phyloP scores from a whole-genome alignment of 441 rosid genomes.

The Viola pubescens region DNA sequence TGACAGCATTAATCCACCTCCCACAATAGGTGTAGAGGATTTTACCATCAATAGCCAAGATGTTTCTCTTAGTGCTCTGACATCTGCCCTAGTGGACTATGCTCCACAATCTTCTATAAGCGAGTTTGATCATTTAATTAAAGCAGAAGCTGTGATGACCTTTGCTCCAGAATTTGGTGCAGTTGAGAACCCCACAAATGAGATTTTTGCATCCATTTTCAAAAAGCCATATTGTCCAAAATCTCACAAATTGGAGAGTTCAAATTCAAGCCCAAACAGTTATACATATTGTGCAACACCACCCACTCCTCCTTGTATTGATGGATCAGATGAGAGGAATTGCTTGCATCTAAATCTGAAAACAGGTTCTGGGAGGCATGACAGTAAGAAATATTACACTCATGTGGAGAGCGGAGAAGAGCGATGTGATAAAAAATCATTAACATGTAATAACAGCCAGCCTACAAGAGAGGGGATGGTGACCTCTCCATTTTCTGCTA shows the following conservation, averaged over 20 bases:
- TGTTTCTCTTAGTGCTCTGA: conserved; percentile 35
- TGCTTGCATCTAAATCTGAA: conserved; percentile 39
- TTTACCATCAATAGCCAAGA: conserved; percentile 68
- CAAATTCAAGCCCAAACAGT: conserved; percentile 63
- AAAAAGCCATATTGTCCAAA: conserved; percentile 86
- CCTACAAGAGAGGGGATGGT: conserved; percentile 41
- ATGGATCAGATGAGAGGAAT: conserved; percentile 62
- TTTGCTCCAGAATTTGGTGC: conserved; percentile 99
- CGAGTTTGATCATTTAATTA: conserved; percentile 91
- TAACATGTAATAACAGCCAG: conserved; percentile 33
- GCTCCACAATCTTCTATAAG: conserved; percentile 42
- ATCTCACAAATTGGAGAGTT: conserved; percentile 59
- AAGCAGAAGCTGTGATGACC: conserved; percentile 96
- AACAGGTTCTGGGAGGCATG: conserved; percentile 39
- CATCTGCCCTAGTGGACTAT: conserved; percentile 44
- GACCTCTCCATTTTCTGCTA: conserved; percentile 48
- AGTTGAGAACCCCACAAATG: conserved; percentile 72
- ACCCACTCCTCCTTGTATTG: conserved; percentile 59
- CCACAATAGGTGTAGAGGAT: conserved; percentile 56
- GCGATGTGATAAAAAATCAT: conserved; percentile 37
- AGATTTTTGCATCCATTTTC: conserved; percentile 57
- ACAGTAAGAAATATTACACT: conserved; percentile 58
- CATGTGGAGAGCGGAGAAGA: conserved; percentile 57
- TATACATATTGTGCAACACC: conserved; percentile 84
- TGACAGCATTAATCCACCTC: conserved; percentile 73